phyloP scores from a whole-genome alignment of 2,329 filamentous ascomycete genomes.

The Cercospora beticola region DNA sequence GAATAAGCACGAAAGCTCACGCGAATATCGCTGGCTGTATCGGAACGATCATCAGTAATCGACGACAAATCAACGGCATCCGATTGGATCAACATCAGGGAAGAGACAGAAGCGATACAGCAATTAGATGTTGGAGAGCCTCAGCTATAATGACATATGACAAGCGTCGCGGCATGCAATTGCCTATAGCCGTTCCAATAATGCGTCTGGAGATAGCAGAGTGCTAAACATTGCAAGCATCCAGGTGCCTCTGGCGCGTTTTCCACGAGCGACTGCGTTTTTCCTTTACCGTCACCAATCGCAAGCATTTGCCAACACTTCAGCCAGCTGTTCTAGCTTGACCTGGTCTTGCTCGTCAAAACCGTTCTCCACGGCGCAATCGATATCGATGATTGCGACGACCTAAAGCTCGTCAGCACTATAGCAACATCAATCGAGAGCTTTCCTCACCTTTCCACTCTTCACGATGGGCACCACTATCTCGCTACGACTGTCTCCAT shows the following conservation, averaged over 20 bases:
- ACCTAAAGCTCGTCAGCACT: conserved; percentile 43
- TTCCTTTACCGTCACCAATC: conserved; percentile 55
- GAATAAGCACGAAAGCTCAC: not conserved
- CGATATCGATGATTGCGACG: conserved; percentile 76
- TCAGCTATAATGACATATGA: not conserved
- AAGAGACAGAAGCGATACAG: not conserved
- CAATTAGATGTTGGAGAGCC: not conserved
- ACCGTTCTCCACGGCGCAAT: conserved; percentile 66
- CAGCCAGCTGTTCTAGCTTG: conserved; percentile 66
- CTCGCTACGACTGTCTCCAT: conserved; percentile 72
- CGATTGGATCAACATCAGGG: not conserved
- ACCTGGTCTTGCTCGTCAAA: conserved; percentile 68
- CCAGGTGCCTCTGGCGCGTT: not conserved
- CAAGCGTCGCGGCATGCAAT: not conserved
- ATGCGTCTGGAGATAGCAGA: not conserved
- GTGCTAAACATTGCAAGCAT: not conserved
- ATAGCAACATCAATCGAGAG: not conserved
- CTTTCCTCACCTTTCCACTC: conserved; percentile 46
- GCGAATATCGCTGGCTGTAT: not conserved
- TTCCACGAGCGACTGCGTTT: not conserved
- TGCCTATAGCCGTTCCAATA: not conserved
- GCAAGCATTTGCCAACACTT: conserved; percentile 59
- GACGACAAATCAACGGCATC: not conserved
- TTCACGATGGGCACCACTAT: conserved; percentile 73
- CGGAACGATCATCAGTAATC: not conserved